Conservation (phyloP, 768 basidiomycete genomes). For the Kwoniella mangroviensis region DNA sequence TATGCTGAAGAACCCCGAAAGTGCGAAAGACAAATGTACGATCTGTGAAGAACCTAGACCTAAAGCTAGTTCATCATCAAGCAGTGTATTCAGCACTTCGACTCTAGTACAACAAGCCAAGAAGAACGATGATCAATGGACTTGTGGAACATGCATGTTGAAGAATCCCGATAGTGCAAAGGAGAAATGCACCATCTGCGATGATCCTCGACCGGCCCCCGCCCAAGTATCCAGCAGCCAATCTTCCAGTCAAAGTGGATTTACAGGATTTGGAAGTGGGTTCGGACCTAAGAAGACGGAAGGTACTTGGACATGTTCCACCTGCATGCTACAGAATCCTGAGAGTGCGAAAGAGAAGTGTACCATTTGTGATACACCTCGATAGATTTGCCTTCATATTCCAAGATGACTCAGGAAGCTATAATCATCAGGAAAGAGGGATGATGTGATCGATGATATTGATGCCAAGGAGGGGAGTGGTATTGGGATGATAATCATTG, state of each 20-base stretch:
- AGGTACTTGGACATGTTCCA: slow-evolving; percentile 65
- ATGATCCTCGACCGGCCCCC: slow-evolving; percentile 47
- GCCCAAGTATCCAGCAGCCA: neutral
- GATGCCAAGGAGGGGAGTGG: too few relatives aligned
- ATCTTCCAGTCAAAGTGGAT: neutral
- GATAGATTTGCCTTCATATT: neutral
- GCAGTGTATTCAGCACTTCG: slow-evolving; percentile 43
- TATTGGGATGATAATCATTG: neutral
- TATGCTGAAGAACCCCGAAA: slow-evolving; percentile 59
- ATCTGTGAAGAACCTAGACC: slow-evolving; percentile 61
- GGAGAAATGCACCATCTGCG: slow-evolving; percentile 63
- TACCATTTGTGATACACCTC: slow-evolving; percentile 60
- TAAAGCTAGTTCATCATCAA: slow-evolving; percentile 62
- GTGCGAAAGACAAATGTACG: slow-evolving; percentile 61
- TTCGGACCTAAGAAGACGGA: slow-evolving; percentile 2
- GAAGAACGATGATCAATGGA: slow-evolving; percentile 60
- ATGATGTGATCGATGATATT: too few relatives aligned
- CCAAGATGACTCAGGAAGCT: too few relatives aligned
- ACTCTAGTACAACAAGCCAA: slow-evolving; percentile 3
- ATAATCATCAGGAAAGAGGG: too few relatives aligned
- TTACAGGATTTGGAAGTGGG: slow-evolving; percentile 6
- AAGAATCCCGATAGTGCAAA: slow-evolving; percentile 59
- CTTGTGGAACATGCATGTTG: slow-evolving; percentile 64
- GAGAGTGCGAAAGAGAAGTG: slow-evolving; percentile 61
- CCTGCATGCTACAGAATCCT: slow-evolving; percentile 63